Evolutionary conservation across 306 rosid species (phyloP), one percentile per base, ranked within the genome.

Genomic region (Phaseolus lunatus): DNA sequence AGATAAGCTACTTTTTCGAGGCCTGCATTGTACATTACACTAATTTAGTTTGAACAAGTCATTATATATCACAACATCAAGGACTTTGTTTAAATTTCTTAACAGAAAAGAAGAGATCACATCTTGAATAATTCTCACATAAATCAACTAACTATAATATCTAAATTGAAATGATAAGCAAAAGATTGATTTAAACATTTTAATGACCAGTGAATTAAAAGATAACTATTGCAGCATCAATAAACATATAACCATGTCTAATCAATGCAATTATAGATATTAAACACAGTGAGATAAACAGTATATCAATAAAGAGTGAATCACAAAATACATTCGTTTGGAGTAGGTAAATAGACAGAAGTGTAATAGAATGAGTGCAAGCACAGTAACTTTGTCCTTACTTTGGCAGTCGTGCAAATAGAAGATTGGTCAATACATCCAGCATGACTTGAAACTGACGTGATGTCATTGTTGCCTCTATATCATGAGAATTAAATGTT

Each of bases 381-480:
- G 61, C 37, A 81, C 35, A 81, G 54, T 57, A 67, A 54, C 23
- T 37, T 68, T 33, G 70, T 69, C 72, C 93, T 87, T 86, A 96
- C 99, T 96, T 96, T 49, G 99, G 99, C 72, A 80, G 90, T 43
- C 96, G 96, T 49, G 97, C 94, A 85, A 91, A 91, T 62, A 96
- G 96, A 83, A 96, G 99, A 85, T 93, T 96, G 73, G 96, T 91
- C 83, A 96, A 85, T 75, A 96, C 96, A 89, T 85, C 96, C 78
- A 87, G 80, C 99, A 96, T 92, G 84, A 96, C 97, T 79, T 92
- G 99, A 90, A 93, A 96, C 83, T 96, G 99, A 65, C 97, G 96
- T 81, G 99, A 93, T 57, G 99, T 96, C 99, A 96, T 96, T 67
- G 98, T 92, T 45, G 98, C 98, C 0, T 90, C 91, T 81, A 96